Evolutionary conservation across 345 rosid genomes (phyloP), one percentile per base, ranked within the genome.

Genomic region (Pugionium dolabratum): DNA sequence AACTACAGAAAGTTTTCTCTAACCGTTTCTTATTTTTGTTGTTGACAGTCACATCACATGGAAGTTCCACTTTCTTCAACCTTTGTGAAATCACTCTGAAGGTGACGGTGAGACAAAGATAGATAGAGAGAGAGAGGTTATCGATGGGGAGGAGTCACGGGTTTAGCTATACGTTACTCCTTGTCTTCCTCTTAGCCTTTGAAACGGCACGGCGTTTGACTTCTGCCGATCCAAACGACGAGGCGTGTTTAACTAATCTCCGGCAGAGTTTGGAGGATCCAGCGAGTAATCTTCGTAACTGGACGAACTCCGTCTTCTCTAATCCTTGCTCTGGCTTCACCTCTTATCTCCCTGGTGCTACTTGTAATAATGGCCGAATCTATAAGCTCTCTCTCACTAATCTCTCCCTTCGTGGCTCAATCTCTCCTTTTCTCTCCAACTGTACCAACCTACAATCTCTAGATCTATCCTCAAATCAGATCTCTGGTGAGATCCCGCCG

Each of bases 341-440:
- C 5, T 93, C 97, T 7, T 85, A 77, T 40, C 83, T 93, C 55
- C 80, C 85, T 0, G 97, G 97, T 4, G 96, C 89, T 56, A 90
- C 85, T 32, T 90, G 97, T 80, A 93, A 88, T 88, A 93, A 86
- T 62, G 98, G 97, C 42, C 76, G 98, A 60, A 83, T 93, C 89
- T 93, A 90, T 68, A 93, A 93, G 70, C 97, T 93, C 7, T 85
- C 96, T 28, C 90, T 91, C 31, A 80, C 90, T 0, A 83, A 76
- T 36, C 89, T 90, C 71, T 82, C 89, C n/a, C 83, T 93, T 0
- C 87, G 84, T 35, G 98, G 96, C 77, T 65, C 89, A 1, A 81
- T 93, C 73, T 90, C 96, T 4, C 94, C 96, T 11, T 87, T 54
- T 67, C 79, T 93, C 31, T 83, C 99, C 2, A 90, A 90, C 79